Evolutionary conservation across 345 rosid genomes (phyloP).

Genomic region (Populus simonii): DNA sequence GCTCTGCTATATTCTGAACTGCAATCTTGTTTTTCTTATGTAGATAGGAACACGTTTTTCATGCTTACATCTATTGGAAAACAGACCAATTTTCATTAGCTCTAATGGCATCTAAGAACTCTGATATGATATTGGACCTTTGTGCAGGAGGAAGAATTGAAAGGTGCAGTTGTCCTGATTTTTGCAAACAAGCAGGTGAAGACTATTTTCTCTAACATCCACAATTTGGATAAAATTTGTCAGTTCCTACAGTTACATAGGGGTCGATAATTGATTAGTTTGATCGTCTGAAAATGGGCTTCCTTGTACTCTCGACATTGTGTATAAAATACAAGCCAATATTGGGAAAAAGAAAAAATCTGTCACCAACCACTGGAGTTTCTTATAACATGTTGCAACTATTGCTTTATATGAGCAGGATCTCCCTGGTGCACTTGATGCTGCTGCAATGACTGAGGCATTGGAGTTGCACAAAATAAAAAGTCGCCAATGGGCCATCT

Average conservation of each 20-base stretch:
- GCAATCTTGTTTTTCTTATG: background rate
- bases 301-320: background rate
- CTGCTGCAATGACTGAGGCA: constrained; percentile 26
- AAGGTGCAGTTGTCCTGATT: constrained; percentile 50
- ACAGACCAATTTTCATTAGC: background rate
- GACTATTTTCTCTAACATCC: background rate
- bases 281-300: background rate
- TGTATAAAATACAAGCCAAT: background rate
- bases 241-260: background rate
- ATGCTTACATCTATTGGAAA: background rate
- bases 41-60: background rate
- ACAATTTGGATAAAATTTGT: background rate
- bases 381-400: background rate
- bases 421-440: constrained; percentile 26
- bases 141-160: constrained; percentile 51
- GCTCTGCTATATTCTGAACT: background rate
- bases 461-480: constrained; percentile 30
- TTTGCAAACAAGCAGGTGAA: constrained; percentile 61
- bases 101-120: background rate
- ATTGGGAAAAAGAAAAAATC: no score
- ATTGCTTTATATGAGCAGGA: constrained; percentile 11
- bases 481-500: constrained; percentile 28
- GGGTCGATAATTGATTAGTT: background rate
- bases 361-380: background rate
- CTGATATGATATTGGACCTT: background rate